Percentiles rank a stretch among this genome's conserved stretches.
Conservation (phyloP, 1,139 yeast species). For the Ogataea hybrid region DNA sequence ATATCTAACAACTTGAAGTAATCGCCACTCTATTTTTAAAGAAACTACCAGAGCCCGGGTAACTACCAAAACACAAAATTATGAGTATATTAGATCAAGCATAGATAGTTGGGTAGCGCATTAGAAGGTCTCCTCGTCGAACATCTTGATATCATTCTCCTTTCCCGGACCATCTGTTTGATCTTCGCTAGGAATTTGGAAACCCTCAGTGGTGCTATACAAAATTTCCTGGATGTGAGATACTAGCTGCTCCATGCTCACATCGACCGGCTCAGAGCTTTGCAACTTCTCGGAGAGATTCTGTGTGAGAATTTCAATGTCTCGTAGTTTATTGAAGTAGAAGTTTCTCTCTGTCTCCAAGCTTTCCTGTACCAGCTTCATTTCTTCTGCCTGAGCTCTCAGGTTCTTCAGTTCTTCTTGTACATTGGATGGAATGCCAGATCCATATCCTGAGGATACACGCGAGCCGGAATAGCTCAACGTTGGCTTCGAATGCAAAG, state of each 20-base stretch:
- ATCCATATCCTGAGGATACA: conserved; percentile 18
- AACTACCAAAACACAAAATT: conserved; percentile 2
- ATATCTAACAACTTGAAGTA: background rate
- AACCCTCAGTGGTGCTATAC: conserved; percentile 81
- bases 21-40: conserved; percentile 7
- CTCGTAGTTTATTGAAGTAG: conserved; percentile 85
- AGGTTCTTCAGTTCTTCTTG: conserved; percentile 20
- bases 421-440: conserved; percentile 20
- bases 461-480: conserved; percentile 8
- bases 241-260: conserved; percentile 43
- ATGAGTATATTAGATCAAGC: conserved; percentile 1
- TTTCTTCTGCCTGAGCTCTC: conserved; percentile 51
- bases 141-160: conserved; percentile 19
- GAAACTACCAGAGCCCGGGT: conserved; percentile 2
- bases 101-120: background rate
- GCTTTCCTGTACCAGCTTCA: conserved; percentile 51
- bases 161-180: conserved; percentile 23
- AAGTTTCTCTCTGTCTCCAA: conserved; percentile 80
- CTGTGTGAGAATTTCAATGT: conserved; percentile 78
- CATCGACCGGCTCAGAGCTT: conserved; percentile 20
- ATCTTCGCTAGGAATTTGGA: conserved; percentile 44
- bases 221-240: conserved; percentile 69
- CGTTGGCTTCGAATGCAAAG: conserved; percentile 17
- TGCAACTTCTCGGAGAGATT: conserved; percentile 50
- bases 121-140: conserved; percentile 26